Percentiles rank a stretch among this genome's conserved stretches.
These are phyloP conservation scores for Laguncularia racemosa DNA, from an alignment of 345 rosid species.

Conservation along the genomic window DNA sequence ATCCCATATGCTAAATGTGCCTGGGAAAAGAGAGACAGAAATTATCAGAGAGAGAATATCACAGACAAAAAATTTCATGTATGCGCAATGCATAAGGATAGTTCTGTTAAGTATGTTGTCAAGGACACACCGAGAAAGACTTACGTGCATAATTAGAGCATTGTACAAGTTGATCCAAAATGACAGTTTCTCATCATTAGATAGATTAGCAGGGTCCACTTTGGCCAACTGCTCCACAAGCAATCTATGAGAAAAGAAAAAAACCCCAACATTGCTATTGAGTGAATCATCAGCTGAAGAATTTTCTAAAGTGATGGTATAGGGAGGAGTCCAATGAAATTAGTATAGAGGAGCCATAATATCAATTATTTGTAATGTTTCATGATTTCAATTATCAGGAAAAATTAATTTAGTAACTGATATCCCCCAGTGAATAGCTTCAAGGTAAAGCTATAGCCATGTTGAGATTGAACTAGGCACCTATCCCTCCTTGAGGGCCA, in stretches of 20 bases:
- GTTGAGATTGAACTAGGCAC: too few relatives aligned
- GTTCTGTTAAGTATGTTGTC: too few relatives aligned
- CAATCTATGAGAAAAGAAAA: constrained; percentile 23
- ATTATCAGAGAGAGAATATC: background rate
- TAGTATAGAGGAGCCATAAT: background rate
- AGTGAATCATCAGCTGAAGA: constrained; percentile 2
- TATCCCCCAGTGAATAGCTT: too few relatives aligned
- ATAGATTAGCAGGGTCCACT: constrained; percentile 39
- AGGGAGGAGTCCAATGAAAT: too few relatives aligned
- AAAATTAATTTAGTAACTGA: too few relatives aligned
- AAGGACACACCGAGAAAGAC: background rate
- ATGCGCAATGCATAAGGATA: too few relatives aligned
- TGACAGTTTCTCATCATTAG: constrained; percentile 47
- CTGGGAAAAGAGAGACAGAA: constrained; percentile 24
- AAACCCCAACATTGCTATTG: background rate
- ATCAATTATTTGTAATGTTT: background rate
- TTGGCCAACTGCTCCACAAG: constrained; percentile 57
- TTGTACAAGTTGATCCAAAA: constrained; percentile 71
- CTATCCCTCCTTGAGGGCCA: too few relatives aligned
- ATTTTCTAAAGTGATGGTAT: background rate
- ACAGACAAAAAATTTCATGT: too few relatives aligned
- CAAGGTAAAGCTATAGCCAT: too few relatives aligned
- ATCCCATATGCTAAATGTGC: constrained; percentile 63
- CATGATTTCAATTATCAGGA: too few relatives aligned
- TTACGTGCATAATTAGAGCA: constrained; percentile 71